Conservation (phyloP, 805 yeast genomes). For the Wickerhamiella australiensis region DNA sequence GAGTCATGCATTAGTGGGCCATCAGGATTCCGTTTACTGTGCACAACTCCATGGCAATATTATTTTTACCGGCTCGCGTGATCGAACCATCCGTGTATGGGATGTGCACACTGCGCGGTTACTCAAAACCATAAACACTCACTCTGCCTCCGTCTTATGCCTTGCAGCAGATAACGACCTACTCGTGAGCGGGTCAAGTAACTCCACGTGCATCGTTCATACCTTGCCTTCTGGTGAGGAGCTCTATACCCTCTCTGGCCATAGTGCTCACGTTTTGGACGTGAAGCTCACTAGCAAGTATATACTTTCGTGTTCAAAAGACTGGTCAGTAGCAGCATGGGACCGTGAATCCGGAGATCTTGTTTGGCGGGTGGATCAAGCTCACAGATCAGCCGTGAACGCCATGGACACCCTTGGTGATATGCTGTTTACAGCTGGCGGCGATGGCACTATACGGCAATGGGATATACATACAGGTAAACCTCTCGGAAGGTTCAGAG, state of each 20-base stretch:
- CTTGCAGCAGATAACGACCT: slow-evolving; percentile 8
- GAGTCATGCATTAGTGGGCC: slow-evolving; percentile 38
- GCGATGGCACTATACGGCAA: slow-evolving; percentile 69
- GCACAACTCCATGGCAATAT: slow-evolving; percentile 48
- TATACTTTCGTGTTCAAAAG: slow-evolving; percentile 29
- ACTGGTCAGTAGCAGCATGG: slow-evolving; percentile 26
- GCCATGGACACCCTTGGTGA: slow-evolving; percentile 24
- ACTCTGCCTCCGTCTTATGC: slow-evolving; percentile 15
- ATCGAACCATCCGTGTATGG: slow-evolving; percentile 30
- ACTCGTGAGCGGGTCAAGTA: slow-evolving; percentile 15
- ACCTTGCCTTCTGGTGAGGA: slow-evolving; percentile 81
- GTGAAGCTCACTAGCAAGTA: slow-evolving; percentile 57
- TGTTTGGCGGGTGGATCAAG: slow-evolving; percentile 18
- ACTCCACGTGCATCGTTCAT: slow-evolving; percentile 40
- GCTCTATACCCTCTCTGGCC: slow-evolving; percentile 68
- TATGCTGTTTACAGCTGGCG: slow-evolving; percentile 31
- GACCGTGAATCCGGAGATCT: slow-evolving; percentile 20
- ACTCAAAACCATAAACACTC: slow-evolving; percentile 18
- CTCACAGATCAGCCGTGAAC: slow-evolving; percentile 30
- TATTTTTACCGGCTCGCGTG: slow-evolving; percentile 66
- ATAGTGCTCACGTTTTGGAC: slow-evolving; percentile 86
- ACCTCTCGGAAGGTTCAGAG: slow-evolving; percentile 52
- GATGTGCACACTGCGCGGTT: slow-evolving; percentile 19
- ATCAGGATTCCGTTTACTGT: slow-evolving; percentile 72
- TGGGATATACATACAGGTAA: slow-evolving; percentile 71